Evolutionary conservation across 257 asterid genomes (phyloP).

Genomic region (Solanum peruvianum): DNA sequence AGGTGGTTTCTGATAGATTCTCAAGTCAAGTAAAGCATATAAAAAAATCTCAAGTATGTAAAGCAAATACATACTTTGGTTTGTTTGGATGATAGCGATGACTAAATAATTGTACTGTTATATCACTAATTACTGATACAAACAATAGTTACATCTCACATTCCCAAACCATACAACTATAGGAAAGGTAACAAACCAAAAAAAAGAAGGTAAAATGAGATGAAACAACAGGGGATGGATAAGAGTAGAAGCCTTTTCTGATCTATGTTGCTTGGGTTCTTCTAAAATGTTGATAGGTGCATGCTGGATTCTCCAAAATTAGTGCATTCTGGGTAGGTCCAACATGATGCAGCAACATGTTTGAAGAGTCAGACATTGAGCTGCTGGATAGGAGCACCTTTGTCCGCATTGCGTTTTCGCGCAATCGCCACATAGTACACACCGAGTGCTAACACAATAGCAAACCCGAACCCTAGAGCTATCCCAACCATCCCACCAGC

Average conservation of each 20-base stretch:
- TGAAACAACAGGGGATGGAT: background rate
- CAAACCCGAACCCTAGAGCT: slow-evolving; percentile 9
- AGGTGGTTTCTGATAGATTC: background rate
- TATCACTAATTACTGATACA: background rate
- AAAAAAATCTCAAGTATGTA: no score
- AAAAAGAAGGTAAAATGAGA: background rate
- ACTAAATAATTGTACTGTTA: background rate
- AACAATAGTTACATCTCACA: background rate
- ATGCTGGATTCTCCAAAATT: background rate
- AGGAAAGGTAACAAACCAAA: background rate
- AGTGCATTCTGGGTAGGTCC: background rate
- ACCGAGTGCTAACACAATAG: slow-evolving; percentile 13
- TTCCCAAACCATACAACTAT: background rate
- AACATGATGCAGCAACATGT: background rate
- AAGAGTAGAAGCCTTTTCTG: background rate
- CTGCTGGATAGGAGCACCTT: slow-evolving; percentile 2
- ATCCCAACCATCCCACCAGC: slow-evolving; percentile 19
- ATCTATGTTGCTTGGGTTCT: background rate
- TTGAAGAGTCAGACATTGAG: slow-evolving; percentile 9
- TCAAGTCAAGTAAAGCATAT: no score
- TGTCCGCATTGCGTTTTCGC: slow-evolving; percentile 3
- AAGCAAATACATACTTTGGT: background rate
- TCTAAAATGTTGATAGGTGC: background rate
- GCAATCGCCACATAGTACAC: slow-evolving; percentile 8
- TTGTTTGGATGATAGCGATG: background rate